Percentiles rank a stretch among this genome's conserved stretches.
phyloP scores from a whole-genome alignment of 345 rosid genomes.

The sweet orange (Citrus sinensis) region DNA sequence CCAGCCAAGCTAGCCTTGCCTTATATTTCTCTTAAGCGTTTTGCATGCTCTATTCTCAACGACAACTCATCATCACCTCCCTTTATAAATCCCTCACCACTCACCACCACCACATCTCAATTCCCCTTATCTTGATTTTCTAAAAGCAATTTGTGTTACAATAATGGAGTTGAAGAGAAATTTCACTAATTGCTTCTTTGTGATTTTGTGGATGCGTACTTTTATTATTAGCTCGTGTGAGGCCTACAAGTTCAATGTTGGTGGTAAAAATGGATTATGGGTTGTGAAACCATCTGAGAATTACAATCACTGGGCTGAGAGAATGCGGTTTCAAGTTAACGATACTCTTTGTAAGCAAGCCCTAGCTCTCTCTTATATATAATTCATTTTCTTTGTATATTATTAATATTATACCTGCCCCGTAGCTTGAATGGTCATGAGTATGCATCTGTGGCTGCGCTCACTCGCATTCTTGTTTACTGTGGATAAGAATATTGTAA shows the following conservation, averaged over 20 bases:
- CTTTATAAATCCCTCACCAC: conserved; percentile 21
- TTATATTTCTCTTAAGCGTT: not conserved
- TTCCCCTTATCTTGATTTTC: no score
- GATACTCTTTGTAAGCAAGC: conserved; percentile 62
- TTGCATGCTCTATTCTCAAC: conserved; percentile 22
- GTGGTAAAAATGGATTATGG: conserved; percentile 78
- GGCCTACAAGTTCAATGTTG: conserved; percentile 55
- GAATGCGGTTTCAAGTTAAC: conserved; percentile 77
- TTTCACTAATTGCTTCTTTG: conserved; percentile 8
- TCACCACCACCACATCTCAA: not conserved
- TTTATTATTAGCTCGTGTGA: conserved; percentile 17
- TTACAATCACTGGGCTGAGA: conserved; percentile 78
- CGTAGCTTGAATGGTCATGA: no score
- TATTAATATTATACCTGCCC: no score
- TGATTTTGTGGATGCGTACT: not conserved
- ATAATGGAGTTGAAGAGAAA: conserved; percentile 28
- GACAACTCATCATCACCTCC: conserved; percentile 22
- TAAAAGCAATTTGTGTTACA: no score
- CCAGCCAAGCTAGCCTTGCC: conserved; percentile 23
- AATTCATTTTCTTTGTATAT: no score
- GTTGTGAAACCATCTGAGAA: conserved; percentile 57
- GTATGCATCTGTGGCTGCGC: no score
- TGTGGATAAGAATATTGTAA: no score
- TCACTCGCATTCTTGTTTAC: no score
- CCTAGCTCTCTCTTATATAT: no score